Percentiles rank a stretch among this genome's conserved stretches.
These are phyloP conservation scores for Talaromyces wortmannii DNA, from an alignment of 495 filamentous ascomycete species.

Conservation along the genomic window DNA sequence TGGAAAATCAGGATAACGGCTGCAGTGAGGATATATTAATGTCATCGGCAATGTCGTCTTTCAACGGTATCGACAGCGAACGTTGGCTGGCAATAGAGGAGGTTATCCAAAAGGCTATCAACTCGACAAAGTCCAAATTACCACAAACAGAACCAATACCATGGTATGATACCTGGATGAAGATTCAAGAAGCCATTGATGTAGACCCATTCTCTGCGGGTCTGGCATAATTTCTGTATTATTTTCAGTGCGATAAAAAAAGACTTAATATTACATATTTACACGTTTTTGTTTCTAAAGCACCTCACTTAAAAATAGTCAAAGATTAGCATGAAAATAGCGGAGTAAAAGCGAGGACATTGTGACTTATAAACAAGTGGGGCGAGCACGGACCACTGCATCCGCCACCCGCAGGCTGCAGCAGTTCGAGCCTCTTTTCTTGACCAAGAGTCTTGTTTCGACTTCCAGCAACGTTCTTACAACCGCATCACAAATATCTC, in stretches of 20 bases:
- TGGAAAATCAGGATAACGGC: background rate
- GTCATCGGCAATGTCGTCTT: background rate
- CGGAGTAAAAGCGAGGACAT: no score
- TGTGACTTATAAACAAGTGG: no score
- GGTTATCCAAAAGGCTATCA: background rate
- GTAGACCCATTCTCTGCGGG: constrained; percentile 5
- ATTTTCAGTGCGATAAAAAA: background rate
- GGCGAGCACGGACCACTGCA: no score
- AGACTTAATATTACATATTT: no score
- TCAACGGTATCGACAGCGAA: background rate
- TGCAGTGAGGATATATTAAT: background rate
- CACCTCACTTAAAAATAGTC: no score
- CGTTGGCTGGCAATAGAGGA: background rate
- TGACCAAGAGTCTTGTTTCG: no score
- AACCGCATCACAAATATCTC: background rate
- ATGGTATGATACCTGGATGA: constrained; percentile 5
- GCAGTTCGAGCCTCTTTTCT: no score
- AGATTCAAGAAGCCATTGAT: constrained; percentile 3
- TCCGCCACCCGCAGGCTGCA: no score
- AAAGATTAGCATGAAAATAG: no score
- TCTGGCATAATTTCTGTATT: background rate
- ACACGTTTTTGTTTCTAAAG: no score
- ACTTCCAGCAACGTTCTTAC: no score
- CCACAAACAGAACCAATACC: background rate
- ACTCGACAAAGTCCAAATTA: background rate